phyloP scores from a whole-genome alignment of 345 rosid genomes.

The Bruguiera parviflora region DNA sequence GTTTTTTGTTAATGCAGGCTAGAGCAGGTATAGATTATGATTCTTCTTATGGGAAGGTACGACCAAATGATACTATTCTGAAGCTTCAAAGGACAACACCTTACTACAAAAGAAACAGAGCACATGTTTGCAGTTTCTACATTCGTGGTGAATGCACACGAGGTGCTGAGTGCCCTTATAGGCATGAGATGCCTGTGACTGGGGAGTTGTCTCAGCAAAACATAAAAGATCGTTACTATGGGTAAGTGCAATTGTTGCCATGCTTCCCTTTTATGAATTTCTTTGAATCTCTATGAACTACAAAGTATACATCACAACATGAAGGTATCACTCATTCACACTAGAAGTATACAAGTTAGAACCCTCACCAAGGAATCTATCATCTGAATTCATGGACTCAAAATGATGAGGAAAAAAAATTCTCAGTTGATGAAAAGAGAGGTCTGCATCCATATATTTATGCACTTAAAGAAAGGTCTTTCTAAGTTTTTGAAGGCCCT shows the following conservation, averaged over 20 bases:
- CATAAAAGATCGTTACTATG: constrained; percentile 93
- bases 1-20: constrained; percentile 46
- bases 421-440: too few species aligned
- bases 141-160: constrained; percentile 93
- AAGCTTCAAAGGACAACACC: constrained; percentile 95
- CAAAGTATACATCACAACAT: too few species aligned
- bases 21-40: constrained; percentile 96
- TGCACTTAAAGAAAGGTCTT: too few species aligned
- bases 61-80: constrained; percentile 79
- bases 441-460: too few species aligned
- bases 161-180: constrained; percentile 93
- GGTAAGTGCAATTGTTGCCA: constrained; percentile 43
- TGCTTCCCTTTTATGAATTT: neutral
- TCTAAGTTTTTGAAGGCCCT: too few species aligned
- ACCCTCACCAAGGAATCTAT: too few species aligned
- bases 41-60: constrained; percentile 85
- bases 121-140: constrained; percentile 95
- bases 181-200: constrained; percentile 95
- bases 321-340: too few species aligned
- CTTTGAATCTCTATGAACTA: too few species aligned
- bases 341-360: too few species aligned
- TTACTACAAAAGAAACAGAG: constrained; percentile 84
- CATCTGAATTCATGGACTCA: too few species aligned
- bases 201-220: constrained; percentile 97
- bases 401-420: too few species aligned